phyloP scores from a whole-genome alignment of 78 protist genomes.

The Reticulomyxa filosa region DNA sequence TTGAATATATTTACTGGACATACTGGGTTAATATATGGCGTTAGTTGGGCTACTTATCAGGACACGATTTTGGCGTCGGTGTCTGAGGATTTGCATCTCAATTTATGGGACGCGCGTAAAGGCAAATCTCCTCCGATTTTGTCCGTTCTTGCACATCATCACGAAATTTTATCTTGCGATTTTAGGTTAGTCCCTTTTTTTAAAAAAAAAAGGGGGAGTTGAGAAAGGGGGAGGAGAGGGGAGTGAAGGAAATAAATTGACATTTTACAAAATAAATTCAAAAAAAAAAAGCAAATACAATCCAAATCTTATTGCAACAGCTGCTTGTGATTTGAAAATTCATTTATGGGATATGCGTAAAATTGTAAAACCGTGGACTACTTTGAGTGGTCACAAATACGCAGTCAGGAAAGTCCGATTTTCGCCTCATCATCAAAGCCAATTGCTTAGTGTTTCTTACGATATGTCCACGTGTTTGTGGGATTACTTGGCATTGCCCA shows the following conservation, averaged over 20 bases:
- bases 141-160: constrained; percentile 41
- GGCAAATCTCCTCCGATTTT: too few species aligned
- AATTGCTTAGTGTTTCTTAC: background rate
- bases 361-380: constrained; percentile 17
- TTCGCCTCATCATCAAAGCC: background rate
- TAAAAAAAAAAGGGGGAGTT: too few species aligned
- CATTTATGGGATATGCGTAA: constrained; percentile 43
- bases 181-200: too few species aligned
- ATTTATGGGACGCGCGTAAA: too few species aligned
- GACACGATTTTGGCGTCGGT: too few species aligned
- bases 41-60: too few species aligned
- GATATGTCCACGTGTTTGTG: constrained; percentile 27
- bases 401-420: constrained; percentile 1
- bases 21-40: too few species aligned
- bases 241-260: too few species aligned
- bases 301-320: constrained; percentile 30
- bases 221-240: too few species aligned
- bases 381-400: background rate
- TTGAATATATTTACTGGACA: background rate
- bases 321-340: constrained; percentile 39
- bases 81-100: too few species aligned
- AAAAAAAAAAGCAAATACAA: constrained; percentile 53
- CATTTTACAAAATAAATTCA: too few species aligned
- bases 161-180: constrained; percentile 42
- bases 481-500: background rate